phyloP scores from a whole-genome alignment of 2,329 filamentous ascomycete genomes.

The Amesomyces nigricolor region DNA sequence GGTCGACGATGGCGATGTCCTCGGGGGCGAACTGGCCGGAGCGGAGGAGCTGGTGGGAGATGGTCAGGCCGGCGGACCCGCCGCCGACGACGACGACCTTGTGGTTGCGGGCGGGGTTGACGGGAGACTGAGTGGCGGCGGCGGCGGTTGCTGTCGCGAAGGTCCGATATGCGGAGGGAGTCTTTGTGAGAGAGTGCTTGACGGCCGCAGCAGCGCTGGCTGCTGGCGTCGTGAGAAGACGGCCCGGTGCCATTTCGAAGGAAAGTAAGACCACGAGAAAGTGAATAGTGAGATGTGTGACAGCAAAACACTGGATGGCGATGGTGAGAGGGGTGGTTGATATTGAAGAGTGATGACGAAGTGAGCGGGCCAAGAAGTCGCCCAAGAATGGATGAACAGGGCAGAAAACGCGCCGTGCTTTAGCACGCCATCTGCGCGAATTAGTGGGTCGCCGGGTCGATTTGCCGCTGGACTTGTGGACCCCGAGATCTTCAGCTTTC shows the following conservation, averaged over 20 bases:
- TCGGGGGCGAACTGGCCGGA: constrained; percentile 50
- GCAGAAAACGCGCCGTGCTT: neutral
- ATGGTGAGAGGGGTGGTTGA: too few relatives aligned
- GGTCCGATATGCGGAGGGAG: constrained; percentile 7
- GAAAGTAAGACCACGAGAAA: neutral
- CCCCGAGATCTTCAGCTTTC: neutral
- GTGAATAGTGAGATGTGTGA: neutral
- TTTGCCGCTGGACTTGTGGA: neutral
- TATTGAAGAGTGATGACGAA: neutral
- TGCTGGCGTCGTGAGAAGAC: constrained; percentile 14
- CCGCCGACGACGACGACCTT: constrained; percentile 63
- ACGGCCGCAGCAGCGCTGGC: constrained; percentile 3
- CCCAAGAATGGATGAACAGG: neutral
- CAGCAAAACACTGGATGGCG: neutral
- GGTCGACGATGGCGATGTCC: constrained; percentile 61
- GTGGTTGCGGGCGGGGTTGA: constrained; percentile 37
- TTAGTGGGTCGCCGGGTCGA: neutral
- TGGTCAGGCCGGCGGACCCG: constrained; percentile 58
- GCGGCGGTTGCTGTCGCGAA: constrained; percentile 11
- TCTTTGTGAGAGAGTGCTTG: neutral
- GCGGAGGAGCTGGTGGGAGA: constrained; percentile 62
- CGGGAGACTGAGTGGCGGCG: constrained; percentile 6
- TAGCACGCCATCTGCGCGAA: constrained; percentile 10
- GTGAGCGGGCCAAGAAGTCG: neutral
- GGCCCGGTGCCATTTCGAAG: constrained; percentile 7